Evolutionary conservation across 2,329 filamentous ascomycete genomes (phyloP).

Genomic region (Rutstroemia sydowiana): DNA sequence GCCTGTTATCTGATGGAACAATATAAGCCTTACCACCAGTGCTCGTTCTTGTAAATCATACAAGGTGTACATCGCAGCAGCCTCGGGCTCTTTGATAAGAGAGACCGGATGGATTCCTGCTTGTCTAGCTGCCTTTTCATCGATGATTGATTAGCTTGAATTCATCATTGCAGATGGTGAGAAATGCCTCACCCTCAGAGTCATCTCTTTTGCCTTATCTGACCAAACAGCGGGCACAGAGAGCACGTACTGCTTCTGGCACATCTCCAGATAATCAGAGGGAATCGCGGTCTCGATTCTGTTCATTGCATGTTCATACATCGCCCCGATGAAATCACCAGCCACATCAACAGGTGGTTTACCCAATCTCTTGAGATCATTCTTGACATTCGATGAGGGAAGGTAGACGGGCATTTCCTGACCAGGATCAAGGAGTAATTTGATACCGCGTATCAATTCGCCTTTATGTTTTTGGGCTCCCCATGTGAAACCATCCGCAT

Average conservation of each 20-base stretch:
- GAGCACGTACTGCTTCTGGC: constrained; percentile 45
- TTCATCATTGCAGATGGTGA: background rate
- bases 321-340: constrained; percentile 28
- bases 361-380: constrained; percentile 35
- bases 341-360: constrained; percentile 42
- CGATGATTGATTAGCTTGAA: no score
- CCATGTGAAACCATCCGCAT: constrained; percentile 10
- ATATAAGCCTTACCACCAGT: constrained; percentile 13
- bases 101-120: constrained; percentile 6
- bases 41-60: constrained; percentile 5
- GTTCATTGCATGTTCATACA: constrained; percentile 39
- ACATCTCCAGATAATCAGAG: constrained; percentile 35
- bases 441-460: constrained; percentile 16
- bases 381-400: constrained; percentile 10
- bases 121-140: constrained; percentile 12
- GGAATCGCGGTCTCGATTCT: constrained; percentile 38
- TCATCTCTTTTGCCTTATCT: constrained; percentile 45
- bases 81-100: constrained; percentile 18
- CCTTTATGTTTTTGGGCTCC: constrained; percentile 6
- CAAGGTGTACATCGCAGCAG: constrained; percentile 16
- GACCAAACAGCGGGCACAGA: constrained; percentile 55
- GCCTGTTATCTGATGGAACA: constrained; percentile 1
- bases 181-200: constrained; percentile 33
- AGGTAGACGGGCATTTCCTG: constrained; percentile 16
- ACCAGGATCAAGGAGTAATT: constrained; percentile 24